Conservation (phyloP, 768 basidiomycete genomes). For the Vishniacozyma victoriae region DNA sequence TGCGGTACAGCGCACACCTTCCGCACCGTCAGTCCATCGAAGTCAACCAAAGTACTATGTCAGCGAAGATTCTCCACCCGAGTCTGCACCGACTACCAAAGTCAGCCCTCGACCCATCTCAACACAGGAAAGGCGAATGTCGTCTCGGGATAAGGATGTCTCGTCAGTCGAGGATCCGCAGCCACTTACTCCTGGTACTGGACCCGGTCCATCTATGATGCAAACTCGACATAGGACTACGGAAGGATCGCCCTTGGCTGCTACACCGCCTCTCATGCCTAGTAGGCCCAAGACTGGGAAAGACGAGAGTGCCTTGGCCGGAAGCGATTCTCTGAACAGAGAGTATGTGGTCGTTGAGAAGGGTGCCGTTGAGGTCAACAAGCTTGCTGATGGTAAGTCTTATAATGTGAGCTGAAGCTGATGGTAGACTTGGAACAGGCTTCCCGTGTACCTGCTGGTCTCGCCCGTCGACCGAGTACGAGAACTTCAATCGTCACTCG, state of each 20-base stretch:
- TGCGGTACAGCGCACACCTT: not conserved
- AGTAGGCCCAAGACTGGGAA: conserved; percentile 15
- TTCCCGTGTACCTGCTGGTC: conserved; percentile 38
- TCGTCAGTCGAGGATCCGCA: conserved; percentile 15
- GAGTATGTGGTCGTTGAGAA: conserved; percentile 96
- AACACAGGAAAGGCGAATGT: conserved; percentile 21
- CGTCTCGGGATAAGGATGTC: conserved; percentile 5
- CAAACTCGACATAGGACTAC: conserved; percentile 7
- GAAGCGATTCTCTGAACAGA: conserved; percentile 36
- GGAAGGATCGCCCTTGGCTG: conserved; percentile 35
- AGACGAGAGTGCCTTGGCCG: conserved; percentile 25
- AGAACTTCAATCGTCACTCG: conserved; percentile 36
- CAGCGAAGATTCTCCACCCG: conserved; percentile 15
- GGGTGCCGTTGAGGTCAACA: conserved; percentile 83
- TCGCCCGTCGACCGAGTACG: conserved; percentile 45
- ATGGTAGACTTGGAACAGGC: conserved; percentile 49
- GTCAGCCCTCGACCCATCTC: conserved; percentile 24
- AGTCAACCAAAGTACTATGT: conserved; percentile 40
- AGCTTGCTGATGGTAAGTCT: conserved; percentile 78
- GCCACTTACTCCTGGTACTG: conserved; percentile 31
- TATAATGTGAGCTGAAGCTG: not conserved
- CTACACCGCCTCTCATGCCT: conserved; percentile 36
- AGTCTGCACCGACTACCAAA: conserved; percentile 8
- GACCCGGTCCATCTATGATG: conserved; percentile 21
- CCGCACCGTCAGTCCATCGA: conserved; percentile 5